A percentile compares a stretch with the other conserved stretches of the same genome.
phyloP scores from a whole-genome alignment of 805 yeast species.

The Candida mattraensis region DNA sequence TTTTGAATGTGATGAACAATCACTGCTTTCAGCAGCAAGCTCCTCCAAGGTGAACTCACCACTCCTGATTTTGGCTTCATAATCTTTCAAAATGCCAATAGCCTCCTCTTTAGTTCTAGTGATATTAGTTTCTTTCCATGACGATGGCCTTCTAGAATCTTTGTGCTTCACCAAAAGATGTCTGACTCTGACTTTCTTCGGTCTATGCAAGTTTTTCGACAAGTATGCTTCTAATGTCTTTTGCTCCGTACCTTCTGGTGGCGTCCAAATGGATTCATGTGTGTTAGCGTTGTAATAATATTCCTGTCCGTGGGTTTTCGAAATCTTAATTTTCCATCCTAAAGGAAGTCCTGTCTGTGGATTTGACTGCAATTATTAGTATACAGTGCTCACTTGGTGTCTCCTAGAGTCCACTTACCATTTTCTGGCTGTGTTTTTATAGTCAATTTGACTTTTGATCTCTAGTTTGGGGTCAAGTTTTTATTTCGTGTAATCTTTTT shows the following conservation, averaged over 20 bases:
- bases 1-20: constrained; percentile 80
- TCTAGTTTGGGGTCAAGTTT: no score
- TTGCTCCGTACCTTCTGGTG: constrained; percentile 80
- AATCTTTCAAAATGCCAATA: constrained; percentile 54
- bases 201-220: constrained; percentile 43
- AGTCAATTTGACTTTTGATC: no score
- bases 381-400: no score
- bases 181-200: constrained; percentile 72
- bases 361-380: constrained; percentile 11
- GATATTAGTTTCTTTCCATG: constrained; percentile 79
- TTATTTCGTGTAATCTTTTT: no score
- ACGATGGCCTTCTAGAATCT: constrained; percentile 84
- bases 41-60: constrained; percentile 70
- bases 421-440: no score
- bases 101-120: constrained; percentile 86
- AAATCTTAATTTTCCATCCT: constrained; percentile 79
- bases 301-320: constrained; percentile 80
- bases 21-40: constrained; percentile 80
- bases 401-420: no score
- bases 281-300: constrained; percentile 75
- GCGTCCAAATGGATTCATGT: constrained; percentile 82
- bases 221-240: constrained; percentile 58
- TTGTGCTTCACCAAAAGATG: constrained; percentile 83
- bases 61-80: constrained; percentile 54
- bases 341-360: constrained; percentile 72